These are phyloP conservation scores for Phialemoniopsis sp. DNA, from an alignment of 2,329 filamentous ascomycete genomes.

Conservation along the genomic window DNA sequence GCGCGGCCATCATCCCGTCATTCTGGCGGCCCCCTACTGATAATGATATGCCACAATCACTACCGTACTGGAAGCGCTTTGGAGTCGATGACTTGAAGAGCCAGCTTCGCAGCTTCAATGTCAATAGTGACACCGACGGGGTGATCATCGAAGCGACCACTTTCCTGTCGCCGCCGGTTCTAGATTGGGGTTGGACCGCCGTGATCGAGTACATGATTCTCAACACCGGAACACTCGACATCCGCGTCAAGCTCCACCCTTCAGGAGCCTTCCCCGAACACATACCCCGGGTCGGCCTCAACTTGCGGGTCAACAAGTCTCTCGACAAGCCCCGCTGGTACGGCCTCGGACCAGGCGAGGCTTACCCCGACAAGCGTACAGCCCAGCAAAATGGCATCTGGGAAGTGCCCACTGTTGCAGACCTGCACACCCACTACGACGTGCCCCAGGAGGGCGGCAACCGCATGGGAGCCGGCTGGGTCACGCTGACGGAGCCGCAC, in stretches of 20 bases:
- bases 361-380: conserved; percentile 58
- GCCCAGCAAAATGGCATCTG: conserved; percentile 50
- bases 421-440: conserved; percentile 57
- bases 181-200: conserved; percentile 54
- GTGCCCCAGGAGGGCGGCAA: conserved; percentile 67
- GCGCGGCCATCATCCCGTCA: conserved; percentile 34
- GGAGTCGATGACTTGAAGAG: conserved; percentile 41
- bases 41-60: conserved; percentile 53
- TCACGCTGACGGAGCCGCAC: conserved; percentile 28
- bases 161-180: conserved; percentile 53
- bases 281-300: conserved; percentile 59
- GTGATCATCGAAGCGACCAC: conserved; percentile 37
- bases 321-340: conserved; percentile 53
- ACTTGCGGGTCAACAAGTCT: conserved; percentile 41
- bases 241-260: conserved; percentile 39
- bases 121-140: conserved; percentile 16
- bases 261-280: conserved; percentile 46
- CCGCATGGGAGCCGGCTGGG: conserved; percentile 55
- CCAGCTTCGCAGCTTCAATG: conserved; percentile 36
- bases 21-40: conserved; percentile 65
- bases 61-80: conserved; percentile 53
- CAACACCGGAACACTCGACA: conserved; percentile 33
- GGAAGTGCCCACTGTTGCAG: conserved; percentile 26
- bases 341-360: conserved; percentile 60
- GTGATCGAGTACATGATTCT: conserved; percentile 28